Conservation (phyloP, 2,329 filamentous ascomycete genomes). For the Orbilia oligospora region DNA sequence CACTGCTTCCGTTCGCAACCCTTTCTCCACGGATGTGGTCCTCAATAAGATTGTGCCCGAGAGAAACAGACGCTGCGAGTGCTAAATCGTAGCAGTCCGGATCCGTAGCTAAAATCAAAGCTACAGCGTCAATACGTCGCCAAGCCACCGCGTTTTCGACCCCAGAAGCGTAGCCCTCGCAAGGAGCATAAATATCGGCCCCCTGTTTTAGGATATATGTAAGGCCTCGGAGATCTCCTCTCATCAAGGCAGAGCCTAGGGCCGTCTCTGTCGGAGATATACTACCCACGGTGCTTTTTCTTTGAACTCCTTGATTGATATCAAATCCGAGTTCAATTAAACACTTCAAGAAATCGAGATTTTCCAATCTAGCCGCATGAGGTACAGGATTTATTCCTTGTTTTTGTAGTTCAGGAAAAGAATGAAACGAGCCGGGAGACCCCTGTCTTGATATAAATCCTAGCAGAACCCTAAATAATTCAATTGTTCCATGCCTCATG, state of each 20-base stretch:
- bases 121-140: not conserved
- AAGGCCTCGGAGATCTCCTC: not conserved
- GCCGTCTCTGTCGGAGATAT: no score
- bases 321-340: not conserved
- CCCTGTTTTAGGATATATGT: not conserved
- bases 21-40: not conserved
- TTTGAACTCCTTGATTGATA: not conserved
- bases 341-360: not conserved
- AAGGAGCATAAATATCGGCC: constrained; percentile 12
- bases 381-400: not conserved
- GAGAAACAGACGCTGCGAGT: not conserved
- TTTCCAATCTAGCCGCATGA: not conserved
- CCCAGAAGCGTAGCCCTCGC: not conserved
- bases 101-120: not conserved
- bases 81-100: not conserved
- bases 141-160: not conserved
- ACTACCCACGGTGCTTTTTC: no score
- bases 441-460: not conserved
- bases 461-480: not conserved
- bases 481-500: not conserved
- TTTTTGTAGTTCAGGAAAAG: not conserved
- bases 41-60: not conserved
- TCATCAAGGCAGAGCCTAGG: not conserved
- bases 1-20: not conserved
- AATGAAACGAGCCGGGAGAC: not conserved